A percentile compares a stretch with the other conserved stretches of the same genome.
Conservation (phyloP, 1,284 basidiomycete species). For the Waitea zeae region DNA sequence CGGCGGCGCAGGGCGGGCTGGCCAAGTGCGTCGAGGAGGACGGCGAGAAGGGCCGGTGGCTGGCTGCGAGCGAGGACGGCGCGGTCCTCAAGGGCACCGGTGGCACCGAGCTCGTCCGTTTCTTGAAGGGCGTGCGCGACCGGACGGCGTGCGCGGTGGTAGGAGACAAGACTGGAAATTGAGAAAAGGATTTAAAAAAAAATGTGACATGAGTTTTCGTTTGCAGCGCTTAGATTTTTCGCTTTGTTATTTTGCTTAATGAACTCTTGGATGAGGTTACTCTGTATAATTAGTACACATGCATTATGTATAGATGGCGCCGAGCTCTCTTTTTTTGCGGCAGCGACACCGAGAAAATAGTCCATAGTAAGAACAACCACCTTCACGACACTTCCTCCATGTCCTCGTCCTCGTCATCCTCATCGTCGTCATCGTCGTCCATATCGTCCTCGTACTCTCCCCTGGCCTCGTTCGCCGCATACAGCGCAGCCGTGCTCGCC, state of each 20-base stretch:
- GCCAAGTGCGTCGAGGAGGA: too few species aligned
- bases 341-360: too few species aligned
- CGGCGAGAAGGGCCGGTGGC: conserved; percentile 5
- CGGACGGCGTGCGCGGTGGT: conserved; percentile 36
- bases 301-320: too few species aligned
- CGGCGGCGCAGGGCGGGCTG: conserved; percentile 7
- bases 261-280: too few species aligned
- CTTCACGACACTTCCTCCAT: conserved; percentile 29
- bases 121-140: conserved; percentile 67
- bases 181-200: too few species aligned
- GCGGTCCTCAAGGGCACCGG: conserved; percentile 58
- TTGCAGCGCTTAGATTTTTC: too few species aligned
- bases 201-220: too few species aligned
- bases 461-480: conserved; percentile 17
- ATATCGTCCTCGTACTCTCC: conserved; percentile 11
- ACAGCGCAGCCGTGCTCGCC: conserved; percentile 19
- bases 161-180: too few species aligned
- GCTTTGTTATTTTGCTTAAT: too few species aligned
- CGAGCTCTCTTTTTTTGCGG: too few species aligned
- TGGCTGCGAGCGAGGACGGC: conserved; percentile 11
- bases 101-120: conserved; percentile 68
- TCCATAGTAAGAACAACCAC: too few species aligned
- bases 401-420: conserved; percentile 23
- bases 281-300: too few species aligned
- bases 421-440: conserved; percentile 14